Conservation (phyloP, 306 rosid species). For the Prunus armeniaca region DNA sequence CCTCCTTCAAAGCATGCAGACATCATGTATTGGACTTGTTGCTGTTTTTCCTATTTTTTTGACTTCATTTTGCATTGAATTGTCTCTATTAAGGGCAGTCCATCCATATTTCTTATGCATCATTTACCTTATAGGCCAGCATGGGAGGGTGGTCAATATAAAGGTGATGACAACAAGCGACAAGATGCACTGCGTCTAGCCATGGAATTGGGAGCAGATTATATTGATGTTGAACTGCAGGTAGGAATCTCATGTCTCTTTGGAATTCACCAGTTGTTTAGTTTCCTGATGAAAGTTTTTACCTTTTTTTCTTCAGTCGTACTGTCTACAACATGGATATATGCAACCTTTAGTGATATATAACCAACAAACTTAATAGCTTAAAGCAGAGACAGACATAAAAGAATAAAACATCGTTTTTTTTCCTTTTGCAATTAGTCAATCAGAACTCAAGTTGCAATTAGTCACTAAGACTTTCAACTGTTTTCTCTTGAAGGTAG, state of each 20-base stretch:
- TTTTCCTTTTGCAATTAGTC: background rate
- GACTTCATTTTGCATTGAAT: background rate
- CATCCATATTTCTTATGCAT: background rate
- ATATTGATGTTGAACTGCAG: conserved; percentile 61
- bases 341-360: background rate
- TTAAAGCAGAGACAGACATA: background rate
- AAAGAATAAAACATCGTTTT: background rate
- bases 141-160: conserved; percentile 64
- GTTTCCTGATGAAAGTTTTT: background rate
- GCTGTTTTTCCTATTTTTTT: background rate
- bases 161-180: conserved; percentile 56
- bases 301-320: too few relatives aligned
- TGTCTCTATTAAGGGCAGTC: background rate
- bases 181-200: conserved; percentile 38
- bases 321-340: too few relatives aligned
- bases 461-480: conserved; percentile 14
- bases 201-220: conserved; percentile 55
- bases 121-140: conserved; percentile 40
- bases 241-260: conserved; percentile 13
- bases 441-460: background rate
- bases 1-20: too few relatives aligned
- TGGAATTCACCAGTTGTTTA: background rate
- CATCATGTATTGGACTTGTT: background rate
- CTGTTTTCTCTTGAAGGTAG: conserved; percentile 40
- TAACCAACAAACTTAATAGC: background rate